Conservation (phyloP, 345 rosid genomes). For the Garcia nutans region DNA sequence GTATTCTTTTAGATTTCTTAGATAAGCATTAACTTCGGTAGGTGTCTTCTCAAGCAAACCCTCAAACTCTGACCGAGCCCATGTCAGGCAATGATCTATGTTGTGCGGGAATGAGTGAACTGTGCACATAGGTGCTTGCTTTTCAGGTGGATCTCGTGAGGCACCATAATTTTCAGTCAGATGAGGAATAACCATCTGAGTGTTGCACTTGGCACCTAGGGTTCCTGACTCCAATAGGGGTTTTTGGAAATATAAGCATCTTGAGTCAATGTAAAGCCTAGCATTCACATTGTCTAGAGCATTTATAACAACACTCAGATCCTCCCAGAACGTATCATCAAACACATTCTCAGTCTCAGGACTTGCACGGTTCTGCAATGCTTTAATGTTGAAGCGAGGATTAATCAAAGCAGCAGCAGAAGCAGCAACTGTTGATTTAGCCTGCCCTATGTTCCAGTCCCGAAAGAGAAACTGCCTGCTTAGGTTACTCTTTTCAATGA, state of each 20-base stretch:
- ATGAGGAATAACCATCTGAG: conserved; percentile 98
- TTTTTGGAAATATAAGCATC: conserved; percentile 97
- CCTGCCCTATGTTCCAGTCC: conserved; percentile 99
- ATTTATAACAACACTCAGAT: conserved; percentile 67
- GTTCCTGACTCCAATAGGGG: conserved; percentile 99
- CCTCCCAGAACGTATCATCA: conserved; percentile 91
- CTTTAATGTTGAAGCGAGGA: conserved; percentile 66
- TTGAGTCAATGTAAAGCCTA: conserved; percentile 87
- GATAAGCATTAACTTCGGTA: conserved; percentile 87
- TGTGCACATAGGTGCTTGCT: conserved; percentile 99
- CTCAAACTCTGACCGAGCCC: conserved; percentile 99
- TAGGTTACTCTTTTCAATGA: conserved; percentile 98
- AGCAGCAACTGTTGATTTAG: conserved; percentile 97
- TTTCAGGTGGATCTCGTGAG: conserved; percentile 98
- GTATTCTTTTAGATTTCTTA: conserved; percentile 73
- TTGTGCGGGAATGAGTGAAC: conserved; percentile 99
- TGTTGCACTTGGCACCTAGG: conserved; percentile 94
- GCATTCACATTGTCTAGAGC: conserved; percentile 96
- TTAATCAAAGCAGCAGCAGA: conserved; percentile 80
- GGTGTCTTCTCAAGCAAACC: conserved; percentile 97
- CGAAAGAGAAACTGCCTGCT: conserved; percentile 97
- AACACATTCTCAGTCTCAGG: conserved; percentile 91
- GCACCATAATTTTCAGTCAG: conserved; percentile 98
- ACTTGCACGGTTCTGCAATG: conserved; percentile 90
- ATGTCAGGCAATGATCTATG: conserved; percentile 96